These are phyloP conservation scores for Hypoxylon sp. DNA, from an alignment of 2,329 filamentous ascomycete genomes.

Conservation along the genomic window DNA sequence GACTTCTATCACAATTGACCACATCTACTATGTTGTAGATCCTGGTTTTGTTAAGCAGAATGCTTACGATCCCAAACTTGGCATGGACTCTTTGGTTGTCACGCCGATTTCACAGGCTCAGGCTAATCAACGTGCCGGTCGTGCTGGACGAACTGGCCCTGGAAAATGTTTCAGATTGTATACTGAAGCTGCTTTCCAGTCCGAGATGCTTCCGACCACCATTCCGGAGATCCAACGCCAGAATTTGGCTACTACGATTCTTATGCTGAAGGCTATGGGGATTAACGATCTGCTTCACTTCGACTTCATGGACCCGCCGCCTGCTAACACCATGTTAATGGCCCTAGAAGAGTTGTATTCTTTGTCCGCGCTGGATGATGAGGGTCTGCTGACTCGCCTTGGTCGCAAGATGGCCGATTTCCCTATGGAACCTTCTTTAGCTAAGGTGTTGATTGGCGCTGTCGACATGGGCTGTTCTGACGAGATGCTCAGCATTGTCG, in stretches of 20 bases:
- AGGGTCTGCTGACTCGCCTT: slow-evolving; percentile 90
- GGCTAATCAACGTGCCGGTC: slow-evolving; percentile 92
- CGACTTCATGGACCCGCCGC: slow-evolving; percentile 98
- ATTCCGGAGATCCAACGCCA: slow-evolving; percentile 97
- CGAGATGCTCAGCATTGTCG: slow-evolving; percentile 93
- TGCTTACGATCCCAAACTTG: slow-evolving; percentile 95
- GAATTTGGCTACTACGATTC: slow-evolving; percentile 91
- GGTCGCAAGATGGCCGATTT: slow-evolving; percentile 99
- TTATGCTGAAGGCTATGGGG: slow-evolving; percentile 99
- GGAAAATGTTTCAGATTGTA: slow-evolving; percentile 97
- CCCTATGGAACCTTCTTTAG: slow-evolving; percentile 94
- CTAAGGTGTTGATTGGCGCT: slow-evolving; percentile 90
- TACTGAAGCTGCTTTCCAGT: slow-evolving; percentile 94
- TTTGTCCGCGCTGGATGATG: slow-evolving; percentile 91
- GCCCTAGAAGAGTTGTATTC: slow-evolving; percentile 96
- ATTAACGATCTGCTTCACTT: slow-evolving; percentile 98
- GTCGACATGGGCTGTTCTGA: slow-evolving; percentile 92
- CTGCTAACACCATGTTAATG: slow-evolving; percentile 97
- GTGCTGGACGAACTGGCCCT: slow-evolving; percentile 93
- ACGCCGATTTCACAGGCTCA: slow-evolving; percentile 98
- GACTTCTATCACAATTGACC: slow-evolving; percentile 97
- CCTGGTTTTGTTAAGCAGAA: slow-evolving; percentile 99
- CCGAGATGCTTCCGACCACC: slow-evolving; percentile 95
- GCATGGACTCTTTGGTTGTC: slow-evolving; percentile 96
- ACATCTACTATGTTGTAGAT: slow-evolving; percentile 97